These are phyloP conservation scores for Coriolopsis trogii DNA, from an alignment of 1,284 basidiomycete species.

Conservation along the genomic window DNA sequence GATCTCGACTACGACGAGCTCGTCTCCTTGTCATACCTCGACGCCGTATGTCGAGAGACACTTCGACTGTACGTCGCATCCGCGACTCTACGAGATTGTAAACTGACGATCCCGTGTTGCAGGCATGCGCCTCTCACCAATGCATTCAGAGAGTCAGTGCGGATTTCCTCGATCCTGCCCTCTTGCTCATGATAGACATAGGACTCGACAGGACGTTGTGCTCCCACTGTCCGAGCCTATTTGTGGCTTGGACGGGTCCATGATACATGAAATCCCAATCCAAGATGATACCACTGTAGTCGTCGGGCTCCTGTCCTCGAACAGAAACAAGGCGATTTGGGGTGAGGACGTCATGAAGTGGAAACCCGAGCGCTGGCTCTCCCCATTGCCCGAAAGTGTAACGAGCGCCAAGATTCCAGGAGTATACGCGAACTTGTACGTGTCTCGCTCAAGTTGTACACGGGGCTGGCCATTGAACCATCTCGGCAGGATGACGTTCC, in stretches of 20 bases:
- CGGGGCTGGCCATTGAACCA: no score
- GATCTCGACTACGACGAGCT: slow-evolving; percentile 34
- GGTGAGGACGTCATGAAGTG: slow-evolving; percentile 32
- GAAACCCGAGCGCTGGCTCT: slow-evolving; percentile 35
- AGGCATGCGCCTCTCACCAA: slow-evolving; percentile 2
- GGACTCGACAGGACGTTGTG: slow-evolving; percentile 26
- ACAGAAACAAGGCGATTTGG: slow-evolving; percentile 32
- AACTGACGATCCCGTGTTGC: no score
- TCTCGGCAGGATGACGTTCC: slow-evolving; percentile 21
- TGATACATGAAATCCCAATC: slow-evolving; percentile 41
- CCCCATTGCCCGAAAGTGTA: slow-evolving; percentile 15
- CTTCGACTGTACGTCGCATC: slow-evolving; percentile 28
- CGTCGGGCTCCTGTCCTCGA: slow-evolving; percentile 27
- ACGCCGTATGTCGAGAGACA: slow-evolving; percentile 38
- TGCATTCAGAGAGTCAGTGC: slow-evolving; percentile 8
- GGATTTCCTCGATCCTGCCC: neutral
- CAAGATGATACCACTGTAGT: slow-evolving; percentile 41
- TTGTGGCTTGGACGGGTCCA: slow-evolving; percentile 31
- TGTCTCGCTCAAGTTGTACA: neutral
- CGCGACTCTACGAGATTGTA: slow-evolving; percentile 1
- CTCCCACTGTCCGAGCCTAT: slow-evolving; percentile 29
- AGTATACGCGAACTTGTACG: slow-evolving; percentile 28
- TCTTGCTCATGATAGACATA: neutral
- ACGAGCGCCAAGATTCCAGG: slow-evolving; percentile 28
- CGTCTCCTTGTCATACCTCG: slow-evolving; percentile 34